These are phyloP conservation scores for Aspergillus affinis DNA, from an alignment of 495 filamentous ascomycete species.

Conservation along the genomic window DNA sequence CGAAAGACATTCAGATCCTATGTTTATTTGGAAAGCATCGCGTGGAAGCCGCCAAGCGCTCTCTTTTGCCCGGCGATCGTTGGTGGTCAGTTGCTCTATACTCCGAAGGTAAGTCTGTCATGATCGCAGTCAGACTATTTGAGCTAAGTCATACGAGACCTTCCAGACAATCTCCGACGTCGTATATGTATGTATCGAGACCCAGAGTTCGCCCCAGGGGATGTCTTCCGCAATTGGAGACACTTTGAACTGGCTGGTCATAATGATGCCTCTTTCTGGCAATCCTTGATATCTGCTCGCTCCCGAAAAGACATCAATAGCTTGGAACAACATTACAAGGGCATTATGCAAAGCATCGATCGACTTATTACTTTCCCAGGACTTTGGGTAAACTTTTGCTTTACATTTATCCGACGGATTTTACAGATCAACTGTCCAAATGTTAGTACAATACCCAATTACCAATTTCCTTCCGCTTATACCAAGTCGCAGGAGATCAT, in stretches of 20 bases:
- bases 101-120: neutral
- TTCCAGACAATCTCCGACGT: neutral
- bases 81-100: conserved; percentile 2
- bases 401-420: neutral
- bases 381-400: neutral
- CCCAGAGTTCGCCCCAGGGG: neutral
- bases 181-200: neutral
- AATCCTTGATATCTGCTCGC: neutral
- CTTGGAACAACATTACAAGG: neutral
- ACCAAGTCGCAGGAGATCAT: neutral
- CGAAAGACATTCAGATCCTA: neutral
- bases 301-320: neutral
- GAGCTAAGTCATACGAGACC: neutral
- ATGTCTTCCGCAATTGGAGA: conserved; percentile 3
- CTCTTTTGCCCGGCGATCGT: neutral
- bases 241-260: neutral
- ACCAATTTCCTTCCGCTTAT: neutral
- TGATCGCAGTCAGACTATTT: neutral
- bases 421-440: neutral
- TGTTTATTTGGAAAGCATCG: conserved; percentile 1
- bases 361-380: conserved; percentile 1
- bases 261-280: conserved; percentile 1
- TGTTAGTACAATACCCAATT: neutral
- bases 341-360: neutral
- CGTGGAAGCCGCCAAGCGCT: neutral